A percentile compares a stretch with the other conserved stretches of the same genome.
phyloP scores from a whole-genome alignment of 495 filamentous ascomycete genomes.

The Penicillium macrosclerotiorum region DNA sequence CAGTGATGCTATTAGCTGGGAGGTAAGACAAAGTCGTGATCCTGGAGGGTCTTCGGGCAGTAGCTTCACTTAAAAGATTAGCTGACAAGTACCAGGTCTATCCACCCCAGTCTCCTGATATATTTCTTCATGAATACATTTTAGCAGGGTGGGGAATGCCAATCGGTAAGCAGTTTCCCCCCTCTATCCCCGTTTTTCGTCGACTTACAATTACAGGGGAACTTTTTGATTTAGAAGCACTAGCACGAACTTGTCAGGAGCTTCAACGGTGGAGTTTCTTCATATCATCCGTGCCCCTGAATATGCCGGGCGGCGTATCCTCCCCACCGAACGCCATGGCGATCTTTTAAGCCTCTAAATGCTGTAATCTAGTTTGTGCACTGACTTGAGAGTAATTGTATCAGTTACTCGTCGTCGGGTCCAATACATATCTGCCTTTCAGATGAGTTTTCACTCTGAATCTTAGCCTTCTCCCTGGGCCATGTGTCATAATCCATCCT shows the following conservation, averaged over 20 bases:
- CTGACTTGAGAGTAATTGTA: too few species aligned
- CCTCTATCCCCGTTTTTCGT: not conserved
- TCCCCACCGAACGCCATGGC: slow-evolving; percentile 48
- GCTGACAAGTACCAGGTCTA: slow-evolving; percentile 26
- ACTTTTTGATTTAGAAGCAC: slow-evolving; percentile 53
- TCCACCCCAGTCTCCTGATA: slow-evolving; percentile 28
- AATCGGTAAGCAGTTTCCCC: slow-evolving; percentile 38
- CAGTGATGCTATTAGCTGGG: slow-evolving; percentile 48
- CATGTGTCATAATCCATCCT: too few species aligned
- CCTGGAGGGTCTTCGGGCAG: not conserved
- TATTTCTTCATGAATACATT: slow-evolving; percentile 51
- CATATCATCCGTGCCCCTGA: slow-evolving; percentile 50
- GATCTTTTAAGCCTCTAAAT: too few species aligned
- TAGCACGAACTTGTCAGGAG: slow-evolving; percentile 42
- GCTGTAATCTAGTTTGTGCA: too few species aligned
- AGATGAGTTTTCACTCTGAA: too few species aligned
- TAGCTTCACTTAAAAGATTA: not conserved
- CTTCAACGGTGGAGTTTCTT: slow-evolving; percentile 54
- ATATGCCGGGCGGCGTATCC: slow-evolving; percentile 51
- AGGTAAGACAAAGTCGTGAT: slow-evolving; percentile 23
- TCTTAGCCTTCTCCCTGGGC: too few species aligned
- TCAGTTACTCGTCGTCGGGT: too few species aligned
- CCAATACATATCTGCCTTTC: too few species aligned
- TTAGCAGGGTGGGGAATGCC: slow-evolving; percentile 57
- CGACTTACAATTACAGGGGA: slow-evolving; percentile 33